Conservation (phyloP, 2,329 filamentous ascomycete species). For the Diaporthe caulivora region DNA sequence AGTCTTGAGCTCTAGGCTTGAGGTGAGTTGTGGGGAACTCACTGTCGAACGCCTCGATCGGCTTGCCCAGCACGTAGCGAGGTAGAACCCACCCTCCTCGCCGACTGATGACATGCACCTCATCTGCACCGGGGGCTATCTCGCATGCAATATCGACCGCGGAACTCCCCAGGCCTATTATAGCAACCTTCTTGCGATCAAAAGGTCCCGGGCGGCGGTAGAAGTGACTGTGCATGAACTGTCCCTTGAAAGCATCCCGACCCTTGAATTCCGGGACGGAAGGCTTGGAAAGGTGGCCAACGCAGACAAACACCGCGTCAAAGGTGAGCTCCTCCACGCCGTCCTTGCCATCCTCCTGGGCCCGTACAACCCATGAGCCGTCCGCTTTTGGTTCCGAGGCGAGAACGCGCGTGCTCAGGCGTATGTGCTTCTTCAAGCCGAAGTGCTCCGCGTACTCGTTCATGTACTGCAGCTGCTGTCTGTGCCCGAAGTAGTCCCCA, state of each 20-base stretch:
- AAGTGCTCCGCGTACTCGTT: conserved; percentile 54
- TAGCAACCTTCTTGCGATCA: conserved; percentile 52
- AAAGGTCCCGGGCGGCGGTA: conserved; percentile 51
- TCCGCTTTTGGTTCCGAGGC: conserved; percentile 45
- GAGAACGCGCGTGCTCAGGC: conserved; percentile 49
- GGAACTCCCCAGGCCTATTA: conserved; percentile 53
- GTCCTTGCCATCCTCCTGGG: conserved; percentile 39
- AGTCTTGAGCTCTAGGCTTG: background rate
- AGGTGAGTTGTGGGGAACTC: conserved; percentile 33
- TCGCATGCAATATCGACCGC: conserved; percentile 56
- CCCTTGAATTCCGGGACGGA: conserved; percentile 48
- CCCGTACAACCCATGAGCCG: conserved; percentile 48
- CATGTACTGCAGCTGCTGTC: conserved; percentile 50
- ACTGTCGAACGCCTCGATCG: conserved; percentile 52
- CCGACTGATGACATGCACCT: conserved; percentile 52
- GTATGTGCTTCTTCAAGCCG: conserved; percentile 49
- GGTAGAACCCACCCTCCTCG: conserved; percentile 55
- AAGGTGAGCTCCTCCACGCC: conserved; percentile 45
- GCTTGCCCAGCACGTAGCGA: conserved; percentile 52
- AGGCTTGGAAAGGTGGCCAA: conserved; percentile 50
- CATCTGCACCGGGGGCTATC: conserved; percentile 48
- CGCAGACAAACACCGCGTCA: conserved; percentile 52
- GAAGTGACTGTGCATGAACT: conserved; percentile 53
- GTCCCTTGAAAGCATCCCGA: conserved; percentile 48
- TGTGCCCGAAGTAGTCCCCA: conserved; percentile 52